Conservation (phyloP, 1,284 basidiomycete genomes). For the Porphyrellus sp. region DNA sequence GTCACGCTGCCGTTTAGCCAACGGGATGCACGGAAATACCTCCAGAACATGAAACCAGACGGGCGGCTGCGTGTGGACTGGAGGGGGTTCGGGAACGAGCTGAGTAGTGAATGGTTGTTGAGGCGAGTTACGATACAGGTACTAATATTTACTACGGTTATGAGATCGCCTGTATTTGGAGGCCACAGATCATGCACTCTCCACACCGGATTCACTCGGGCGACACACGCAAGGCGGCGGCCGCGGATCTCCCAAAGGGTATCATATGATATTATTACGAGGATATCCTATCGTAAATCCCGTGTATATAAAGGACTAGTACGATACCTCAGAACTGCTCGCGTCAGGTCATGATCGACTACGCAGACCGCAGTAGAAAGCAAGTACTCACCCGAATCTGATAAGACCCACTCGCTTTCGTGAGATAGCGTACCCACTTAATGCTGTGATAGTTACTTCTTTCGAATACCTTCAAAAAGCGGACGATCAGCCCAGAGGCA, state of each 20-base stretch:
- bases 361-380: neutral
- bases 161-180: constrained; percentile 28
- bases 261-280: constrained; percentile 25
- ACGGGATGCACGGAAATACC: constrained; percentile 27
- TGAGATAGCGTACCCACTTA: constrained; percentile 91
- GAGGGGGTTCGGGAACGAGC: constrained; percentile 9
- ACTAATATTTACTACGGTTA: constrained; percentile 11
- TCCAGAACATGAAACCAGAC: constrained; percentile 42
- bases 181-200: constrained; percentile 12
- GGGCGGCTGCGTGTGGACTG: constrained; percentile 17
- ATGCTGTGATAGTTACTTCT: constrained; percentile 90
- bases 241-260: constrained; percentile 9
- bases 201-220: neutral
- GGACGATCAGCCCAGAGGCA: constrained; percentile 90
- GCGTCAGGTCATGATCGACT: neutral
- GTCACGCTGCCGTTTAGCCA: neutral
- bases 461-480: constrained; percentile 98
- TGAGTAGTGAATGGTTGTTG: constrained; percentile 11
- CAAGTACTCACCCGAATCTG: constrained; percentile 82
- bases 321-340: constrained; percentile 25
- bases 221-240: neutral
- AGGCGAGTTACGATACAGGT: constrained; percentile 20
- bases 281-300: constrained; percentile 30
- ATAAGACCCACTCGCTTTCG: constrained; percentile 83
- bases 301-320: constrained; percentile 18